Conservation (phyloP, 2,329 filamentous ascomycete species). For the Phialophora expanda region DNA sequence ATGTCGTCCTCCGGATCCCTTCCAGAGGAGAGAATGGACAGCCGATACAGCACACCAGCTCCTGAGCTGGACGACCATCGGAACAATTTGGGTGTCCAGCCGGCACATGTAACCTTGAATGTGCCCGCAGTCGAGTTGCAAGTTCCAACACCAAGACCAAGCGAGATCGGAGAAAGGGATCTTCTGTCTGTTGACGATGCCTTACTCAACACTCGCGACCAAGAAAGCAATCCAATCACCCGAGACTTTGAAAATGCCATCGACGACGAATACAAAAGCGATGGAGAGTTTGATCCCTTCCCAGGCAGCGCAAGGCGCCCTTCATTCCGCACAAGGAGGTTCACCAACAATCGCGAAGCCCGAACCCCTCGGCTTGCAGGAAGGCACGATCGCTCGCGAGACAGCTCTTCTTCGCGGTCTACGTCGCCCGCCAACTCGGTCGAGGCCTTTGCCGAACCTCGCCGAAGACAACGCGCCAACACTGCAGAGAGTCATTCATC, state of each 20-base stretch:
- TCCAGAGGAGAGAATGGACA: slow-evolving; percentile 66
- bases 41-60: slow-evolving; percentile 67
- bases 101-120: slow-evolving; percentile 61
- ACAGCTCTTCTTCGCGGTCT: slow-evolving; percentile 67
- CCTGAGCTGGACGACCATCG: slow-evolving; percentile 85
- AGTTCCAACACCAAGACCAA: slow-evolving; percentile 38
- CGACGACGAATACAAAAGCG: slow-evolving; percentile 69
- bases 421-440: slow-evolving; percentile 94
- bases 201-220: slow-evolving; percentile 27
- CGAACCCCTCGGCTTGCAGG: slow-evolving; percentile 39
- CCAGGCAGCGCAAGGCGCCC: slow-evolving; percentile 44
- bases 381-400: slow-evolving; percentile 53
- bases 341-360: slow-evolving; percentile 37
- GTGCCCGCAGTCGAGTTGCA: slow-evolving; percentile 40
- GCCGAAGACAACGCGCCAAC: slow-evolving; percentile 76
- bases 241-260: slow-evolving; percentile 89
- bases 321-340: slow-evolving; percentile 40
- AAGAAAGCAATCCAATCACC: slow-evolving; percentile 51
- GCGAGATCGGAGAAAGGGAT: slow-evolving; percentile 46
- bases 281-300: slow-evolving; percentile 45
- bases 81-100: slow-evolving; percentile 42
- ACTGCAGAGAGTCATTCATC: slow-evolving; percentile 66
- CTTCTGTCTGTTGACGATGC: slow-evolving; percentile 49
- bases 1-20: slow-evolving; percentile 59
- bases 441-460: slow-evolving; percentile 92